A percentile compares a stretch with the other conserved stretches of the same genome.
phyloP scores from a whole-genome alignment of 768 basidiomycete genomes.

The Pleurotus tuoliensis region DNA sequence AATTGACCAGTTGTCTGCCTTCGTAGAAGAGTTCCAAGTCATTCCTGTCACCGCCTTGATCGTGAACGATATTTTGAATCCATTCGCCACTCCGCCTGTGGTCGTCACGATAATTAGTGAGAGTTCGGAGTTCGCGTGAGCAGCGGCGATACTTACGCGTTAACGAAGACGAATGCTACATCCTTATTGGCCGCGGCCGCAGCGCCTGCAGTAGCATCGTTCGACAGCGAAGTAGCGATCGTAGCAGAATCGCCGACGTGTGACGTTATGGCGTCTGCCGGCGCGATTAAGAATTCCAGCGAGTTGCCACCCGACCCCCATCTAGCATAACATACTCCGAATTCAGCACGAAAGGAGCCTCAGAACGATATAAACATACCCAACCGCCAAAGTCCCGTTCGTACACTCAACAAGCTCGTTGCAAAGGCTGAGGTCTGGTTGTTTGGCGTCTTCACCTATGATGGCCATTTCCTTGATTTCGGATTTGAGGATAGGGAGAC shows the following conservation, averaged over 20 bases:
- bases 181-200: slow-evolving; percentile 43
- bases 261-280: slow-evolving; percentile 75
- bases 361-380: not conserved
- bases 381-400: not conserved
- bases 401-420: not conserved
- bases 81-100: not conserved
- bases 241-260: slow-evolving; percentile 68
- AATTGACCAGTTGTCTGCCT: slow-evolving; percentile 65
- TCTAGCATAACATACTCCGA: not conserved
- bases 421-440: not conserved
- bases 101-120: not conserved
- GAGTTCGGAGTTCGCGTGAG: not conserved
- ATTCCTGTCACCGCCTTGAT: slow-evolving; percentile 28
- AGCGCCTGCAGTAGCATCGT: slow-evolving; percentile 49
- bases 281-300: slow-evolving; percentile 32
- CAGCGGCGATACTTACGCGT: slow-evolving; percentile 29
- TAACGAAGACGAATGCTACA: slow-evolving; percentile 77
- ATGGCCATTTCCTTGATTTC: not conserved
- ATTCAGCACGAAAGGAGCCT: not conserved
- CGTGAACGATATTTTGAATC: not conserved
- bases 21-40: slow-evolving; percentile 73
- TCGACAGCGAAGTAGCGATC: slow-evolving; percentile 61
- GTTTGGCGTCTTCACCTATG: not conserved
- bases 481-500: not conserved
- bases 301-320: not conserved